Evolutionary conservation across 345 rosid genomes (phyloP), one percentile per base, ranked within the genome.

Genomic region (Sisymbrium altissimum): DNA sequence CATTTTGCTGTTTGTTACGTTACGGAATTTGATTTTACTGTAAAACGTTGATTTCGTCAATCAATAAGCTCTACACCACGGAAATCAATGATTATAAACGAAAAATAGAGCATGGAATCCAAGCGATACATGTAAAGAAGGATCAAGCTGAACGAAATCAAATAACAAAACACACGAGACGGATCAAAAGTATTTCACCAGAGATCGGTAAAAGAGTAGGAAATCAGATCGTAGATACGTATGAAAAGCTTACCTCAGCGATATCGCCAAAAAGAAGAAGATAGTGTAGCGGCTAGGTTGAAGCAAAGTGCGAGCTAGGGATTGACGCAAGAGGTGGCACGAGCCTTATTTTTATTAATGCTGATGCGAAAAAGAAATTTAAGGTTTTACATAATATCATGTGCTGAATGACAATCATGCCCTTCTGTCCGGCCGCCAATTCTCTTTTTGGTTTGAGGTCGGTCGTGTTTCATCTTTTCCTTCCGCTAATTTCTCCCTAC

Each of bases 331-430:
- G 25, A 23, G 25, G 25, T 23, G 25, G 3, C 25, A 23, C 25
- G 25, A 23, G 25, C 25, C 1, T 8, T 29, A 23, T 58, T 35
- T 41, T n/a, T 58, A 60, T 15, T 3, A 23, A 23, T 56, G 25
- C 5, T 54, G 33, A 56, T 3, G 3, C 11, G 30, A 23, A 23
- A 40, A 11, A 41, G 8, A 7, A 18, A 43, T 3, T 21, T 23
- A 61, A 49, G 76, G 68, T 71, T 52, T 71, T 50, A 7, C 36
- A 17, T 61, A 12, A 10, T 59, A n/a, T n/a, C 11, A 4, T 35
- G 0, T 0, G n/a, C 1, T 2, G 4, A 39, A 50, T 61, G 13
- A 71, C 76, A 41, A 18, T 1, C 5, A 0, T 50, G 0, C 68
- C 70, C 76, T 11, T 23, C 25, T 63, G 35, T 13, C 9, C 0